Evolutionary conservation across 2,329 filamentous ascomycete species (phyloP), one percentile per base, ranked within the genome.

Genomic region (Trichoderma pleuroti): DNA sequence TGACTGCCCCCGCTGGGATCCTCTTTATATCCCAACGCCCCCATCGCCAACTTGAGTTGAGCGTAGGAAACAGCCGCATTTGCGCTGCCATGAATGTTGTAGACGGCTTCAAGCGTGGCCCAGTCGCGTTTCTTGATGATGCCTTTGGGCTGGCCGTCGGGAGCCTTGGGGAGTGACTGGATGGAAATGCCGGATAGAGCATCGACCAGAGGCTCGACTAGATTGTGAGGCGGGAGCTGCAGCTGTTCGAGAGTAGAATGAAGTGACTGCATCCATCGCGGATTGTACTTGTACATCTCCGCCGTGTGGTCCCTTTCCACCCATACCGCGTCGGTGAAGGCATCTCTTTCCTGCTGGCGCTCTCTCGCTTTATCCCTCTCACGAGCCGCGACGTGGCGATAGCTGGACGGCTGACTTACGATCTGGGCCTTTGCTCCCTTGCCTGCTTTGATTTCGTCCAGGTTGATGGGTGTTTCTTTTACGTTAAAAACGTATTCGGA

Each of bases 41-140:
- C 59, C 70, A 75, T 69, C 28, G 70, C 71, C 21, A 63, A 28
- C 18, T 57, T 49, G 26, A 72, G 5, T 8, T 75, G 71, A 14
- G 28, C 52, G 72, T 73, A 70, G 32, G 61, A 62, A 28, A 70
- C 61, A 10, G 21, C n/a, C 12, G 54, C 36, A 21, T 46, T 57
- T 6, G 24, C 30, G 12, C 30, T 66, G 46, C 30, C 63, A 2
- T 66, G 24, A 18, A 36, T 9, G 11, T 70, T 72, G 42, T 72
- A 62, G 26, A 75, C 34, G 36, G 61, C 52, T 42, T 30, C 39
- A 3, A 73, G 57, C 11, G 74, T 75, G 3, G 36, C 62, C 73
- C 72, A 75, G 3, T 68, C 57, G 2, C 71, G 62, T 61, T 76
- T 76, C 28, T 72, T 74, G 5, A 76, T 72, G n/a, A 32, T 0